Percentiles rank a stretch among this genome's conserved stretches.
Evolutionary conservation across 257 asterid genomes (phyloP).

Genomic region (Thymus mandschuricus): DNA sequence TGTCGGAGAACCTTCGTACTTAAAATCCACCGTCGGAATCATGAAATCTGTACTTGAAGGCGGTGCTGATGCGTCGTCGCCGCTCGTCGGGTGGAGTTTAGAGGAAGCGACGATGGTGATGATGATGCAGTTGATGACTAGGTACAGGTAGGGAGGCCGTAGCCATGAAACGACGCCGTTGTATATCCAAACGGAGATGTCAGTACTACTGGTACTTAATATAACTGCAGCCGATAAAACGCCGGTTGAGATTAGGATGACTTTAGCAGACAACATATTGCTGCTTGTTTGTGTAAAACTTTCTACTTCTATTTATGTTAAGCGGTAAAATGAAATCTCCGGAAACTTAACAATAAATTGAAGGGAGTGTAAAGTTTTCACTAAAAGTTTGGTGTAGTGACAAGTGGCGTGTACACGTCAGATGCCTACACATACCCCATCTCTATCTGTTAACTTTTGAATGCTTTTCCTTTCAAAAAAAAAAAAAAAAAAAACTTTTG

Average conservation of each 20-base stretch:
- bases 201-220: conserved; percentile 51
- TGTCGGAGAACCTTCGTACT: conserved; percentile 21
- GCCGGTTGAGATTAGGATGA: conserved; percentile 53
- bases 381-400: conserved; percentile 10
- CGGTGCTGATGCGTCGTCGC: conserved; percentile 16
- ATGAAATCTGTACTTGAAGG: conserved; percentile 16
- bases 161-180: conserved; percentile 73
- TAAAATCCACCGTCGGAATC: conserved; percentile 26
- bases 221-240: conserved; percentile 64
- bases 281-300: no score
- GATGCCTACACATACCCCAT: conserved; percentile 19
- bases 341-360: no score
- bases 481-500: no score
- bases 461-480: no score
- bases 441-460: conserved; percentile 32
- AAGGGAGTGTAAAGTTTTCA: no score
- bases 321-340: no score
- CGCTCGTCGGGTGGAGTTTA: conserved; percentile 55
- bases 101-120: conserved; percentile 75
- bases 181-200: conserved; percentile 60
- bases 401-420: conserved; percentile 35
- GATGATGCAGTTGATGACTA: conserved; percentile 80
- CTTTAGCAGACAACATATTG: conserved; percentile 40
- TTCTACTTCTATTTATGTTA: no score
- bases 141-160: conserved; percentile 80